Conservation (phyloP, 495 filamentous ascomycete species). For the Hamigera avellanea region DNA sequence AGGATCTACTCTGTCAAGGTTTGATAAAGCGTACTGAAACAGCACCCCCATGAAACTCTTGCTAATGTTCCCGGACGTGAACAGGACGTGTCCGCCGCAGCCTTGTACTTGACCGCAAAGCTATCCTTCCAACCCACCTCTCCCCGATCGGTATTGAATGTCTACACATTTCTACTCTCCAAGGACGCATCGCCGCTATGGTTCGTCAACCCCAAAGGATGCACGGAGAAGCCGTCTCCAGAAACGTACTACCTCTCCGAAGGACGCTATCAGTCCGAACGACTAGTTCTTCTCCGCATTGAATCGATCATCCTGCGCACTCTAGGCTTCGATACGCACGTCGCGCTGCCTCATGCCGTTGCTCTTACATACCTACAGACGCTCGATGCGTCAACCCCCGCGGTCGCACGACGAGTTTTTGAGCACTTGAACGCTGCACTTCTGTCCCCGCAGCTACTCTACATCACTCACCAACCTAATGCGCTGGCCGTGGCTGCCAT, state of each 20-base stretch:
- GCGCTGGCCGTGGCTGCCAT: constrained; percentile 78
- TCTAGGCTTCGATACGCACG: constrained; percentile 72
- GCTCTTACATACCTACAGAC: constrained; percentile 89
- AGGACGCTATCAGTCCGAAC: constrained; percentile 49
- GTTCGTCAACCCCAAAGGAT: constrained; percentile 25
- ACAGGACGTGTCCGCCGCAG: constrained; percentile 71
- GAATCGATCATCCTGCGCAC: constrained; percentile 67
- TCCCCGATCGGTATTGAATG: constrained; percentile 68
- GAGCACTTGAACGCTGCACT: constrained; percentile 74
- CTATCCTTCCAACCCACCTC: constrained; percentile 64
- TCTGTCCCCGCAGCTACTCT: constrained; percentile 78
- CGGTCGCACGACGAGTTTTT: constrained; percentile 51
- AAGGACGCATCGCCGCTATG: constrained; percentile 47
- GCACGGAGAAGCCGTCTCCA: constrained; percentile 30
- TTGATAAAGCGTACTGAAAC: background rate
- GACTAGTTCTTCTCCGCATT: constrained; percentile 48
- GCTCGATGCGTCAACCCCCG: constrained; percentile 44
- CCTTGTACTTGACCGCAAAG: constrained; percentile 76
- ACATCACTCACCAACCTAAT: constrained; percentile 83
- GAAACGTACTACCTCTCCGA: constrained; percentile 66
- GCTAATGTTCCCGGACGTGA: background rate
- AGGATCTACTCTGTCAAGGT: constrained; percentile 46
- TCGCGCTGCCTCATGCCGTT: constrained; percentile 75
- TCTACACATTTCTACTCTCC: constrained; percentile 73
- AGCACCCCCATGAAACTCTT: constrained; percentile 1